Percentiles rank a stretch among this genome's conserved stretches.
These are phyloP conservation scores for Lasiodiplodia gonubiensis DNA, from an alignment of 2,329 filamentous ascomycete species.

Conservation along the genomic window DNA sequence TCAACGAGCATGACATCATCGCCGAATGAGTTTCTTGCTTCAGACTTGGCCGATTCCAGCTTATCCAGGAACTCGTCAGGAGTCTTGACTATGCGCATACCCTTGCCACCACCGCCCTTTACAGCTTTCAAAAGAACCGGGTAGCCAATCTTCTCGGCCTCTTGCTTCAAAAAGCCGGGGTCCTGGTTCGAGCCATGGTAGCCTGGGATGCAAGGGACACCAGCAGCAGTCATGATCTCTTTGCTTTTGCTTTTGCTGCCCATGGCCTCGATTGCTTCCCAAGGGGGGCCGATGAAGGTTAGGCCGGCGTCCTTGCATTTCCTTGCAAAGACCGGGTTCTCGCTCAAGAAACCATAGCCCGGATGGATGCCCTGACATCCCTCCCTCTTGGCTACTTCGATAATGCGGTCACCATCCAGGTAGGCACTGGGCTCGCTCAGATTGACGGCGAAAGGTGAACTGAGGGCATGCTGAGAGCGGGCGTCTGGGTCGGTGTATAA, in stretches of 20 bases:
- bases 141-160: slow-evolving; percentile 75
- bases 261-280: slow-evolving; percentile 78
- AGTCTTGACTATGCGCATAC: slow-evolving; percentile 67
- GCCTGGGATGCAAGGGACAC: slow-evolving; percentile 93
- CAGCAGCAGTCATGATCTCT: slow-evolving; percentile 94
- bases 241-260: slow-evolving; percentile 92
- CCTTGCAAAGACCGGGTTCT: slow-evolving; percentile 89
- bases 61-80: slow-evolving; percentile 65
- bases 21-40: slow-evolving; percentile 68
- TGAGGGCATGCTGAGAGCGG: slow-evolving; percentile 83
- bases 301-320: slow-evolving; percentile 89
- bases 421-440: slow-evolving; percentile 85
- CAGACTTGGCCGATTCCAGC: slow-evolving; percentile 67
- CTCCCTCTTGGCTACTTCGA: slow-evolving; percentile 81
- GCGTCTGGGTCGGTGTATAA: slow-evolving; percentile 94
- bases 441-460: slow-evolving; percentile 81
- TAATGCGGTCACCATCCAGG: slow-evolving; percentile 91
- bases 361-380: slow-evolving; percentile 92
- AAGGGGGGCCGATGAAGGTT: slow-evolving; percentile 91
- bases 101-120: slow-evolving; percentile 71
- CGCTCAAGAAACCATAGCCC: slow-evolving; percentile 91
- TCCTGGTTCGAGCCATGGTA: slow-evolving; percentile 91
- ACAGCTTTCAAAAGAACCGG: slow-evolving; percentile 70
- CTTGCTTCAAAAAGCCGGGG: slow-evolving; percentile 63
- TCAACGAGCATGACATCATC: slow-evolving; percentile 71